A percentile compares a stretch with the other conserved stretches of the same genome.
Evolutionary conservation across 805 yeast species (phyloP).

Genomic region (Cyberlindnera veronae): DNA sequence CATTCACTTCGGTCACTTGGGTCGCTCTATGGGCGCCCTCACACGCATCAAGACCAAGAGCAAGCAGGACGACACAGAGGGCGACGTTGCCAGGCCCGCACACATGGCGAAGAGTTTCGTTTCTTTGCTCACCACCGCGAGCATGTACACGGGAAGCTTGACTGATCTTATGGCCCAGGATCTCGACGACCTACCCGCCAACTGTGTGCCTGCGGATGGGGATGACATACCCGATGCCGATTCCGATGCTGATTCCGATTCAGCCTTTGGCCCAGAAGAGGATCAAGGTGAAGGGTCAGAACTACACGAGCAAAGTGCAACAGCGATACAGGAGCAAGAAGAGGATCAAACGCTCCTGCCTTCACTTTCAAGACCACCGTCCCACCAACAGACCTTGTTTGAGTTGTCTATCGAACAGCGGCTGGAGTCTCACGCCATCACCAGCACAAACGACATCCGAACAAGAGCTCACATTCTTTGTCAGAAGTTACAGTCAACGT

Average conservation of each 20-base stretch:
- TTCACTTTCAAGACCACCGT: too few species aligned
- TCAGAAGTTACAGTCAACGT: constrained; percentile 34
- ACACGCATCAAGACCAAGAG: not conserved
- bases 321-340: not conserved
- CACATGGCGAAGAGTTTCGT: constrained; percentile 52
- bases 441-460: constrained; percentile 15
- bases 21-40: constrained; percentile 9
- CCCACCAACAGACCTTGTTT: constrained; percentile 28
- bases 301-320: too few species aligned
- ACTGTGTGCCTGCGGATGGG: not conserved
- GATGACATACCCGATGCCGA: not conserved
- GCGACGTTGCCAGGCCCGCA: constrained; percentile 35
- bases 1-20: constrained; percentile 5
- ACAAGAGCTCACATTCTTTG: constrained; percentile 36
- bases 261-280: too few species aligned
- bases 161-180: constrained; percentile 30
- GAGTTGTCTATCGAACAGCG: constrained; percentile 27
- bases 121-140: constrained; percentile 53
- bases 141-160: constrained; percentile 38
- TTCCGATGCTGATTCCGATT: too few species aligned
- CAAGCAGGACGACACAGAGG: constrained; percentile 14
- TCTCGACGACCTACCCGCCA: not conserved
- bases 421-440: constrained; percentile 8
- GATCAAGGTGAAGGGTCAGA: too few species aligned
- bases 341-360: not conserved